A percentile compares a stretch with the other conserved stretches of the same genome.
Evolutionary conservation across 768 basidiomycete genomes (phyloP).

Genomic region (Saitozyma sp.): DNA sequence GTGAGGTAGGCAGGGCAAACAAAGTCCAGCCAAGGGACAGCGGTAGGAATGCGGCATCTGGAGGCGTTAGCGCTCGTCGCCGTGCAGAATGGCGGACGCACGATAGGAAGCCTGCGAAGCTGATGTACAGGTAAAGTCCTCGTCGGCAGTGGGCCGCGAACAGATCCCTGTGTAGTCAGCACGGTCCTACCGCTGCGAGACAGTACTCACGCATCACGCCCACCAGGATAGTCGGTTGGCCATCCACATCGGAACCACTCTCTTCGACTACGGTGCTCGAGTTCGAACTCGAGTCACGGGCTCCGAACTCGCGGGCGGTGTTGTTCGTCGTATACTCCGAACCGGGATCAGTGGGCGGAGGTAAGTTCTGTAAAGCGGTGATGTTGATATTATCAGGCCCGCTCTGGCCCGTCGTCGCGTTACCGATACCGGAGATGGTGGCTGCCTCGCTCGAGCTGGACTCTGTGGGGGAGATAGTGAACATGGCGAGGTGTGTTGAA

Average conservation of each 20-base stretch:
- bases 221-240: constrained; percentile 6
- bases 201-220: constrained; percentile 10
- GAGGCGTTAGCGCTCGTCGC: neutral
- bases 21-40: neutral
- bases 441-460: neutral
- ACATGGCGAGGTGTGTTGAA: neutral
- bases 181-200: neutral
- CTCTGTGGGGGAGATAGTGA: neutral
- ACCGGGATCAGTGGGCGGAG: neutral
- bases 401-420: no score
- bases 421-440: no score
- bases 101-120: constrained; percentile 7
- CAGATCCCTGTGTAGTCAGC: neutral
- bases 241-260: no score
- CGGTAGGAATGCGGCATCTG: constrained; percentile 5
- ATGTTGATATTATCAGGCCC: neutral
- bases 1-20: constrained; percentile 1
- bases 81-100: neutral
- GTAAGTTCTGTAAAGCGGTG: neutral
- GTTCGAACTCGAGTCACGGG: neutral
- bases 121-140: constrained; percentile 7
- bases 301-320: neutral
- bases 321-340: neutral
- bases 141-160: neutral
- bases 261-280: no score